Conservation (phyloP, 2,329 filamentous ascomycete genomes). For the Fusarium hainanense region DNA sequence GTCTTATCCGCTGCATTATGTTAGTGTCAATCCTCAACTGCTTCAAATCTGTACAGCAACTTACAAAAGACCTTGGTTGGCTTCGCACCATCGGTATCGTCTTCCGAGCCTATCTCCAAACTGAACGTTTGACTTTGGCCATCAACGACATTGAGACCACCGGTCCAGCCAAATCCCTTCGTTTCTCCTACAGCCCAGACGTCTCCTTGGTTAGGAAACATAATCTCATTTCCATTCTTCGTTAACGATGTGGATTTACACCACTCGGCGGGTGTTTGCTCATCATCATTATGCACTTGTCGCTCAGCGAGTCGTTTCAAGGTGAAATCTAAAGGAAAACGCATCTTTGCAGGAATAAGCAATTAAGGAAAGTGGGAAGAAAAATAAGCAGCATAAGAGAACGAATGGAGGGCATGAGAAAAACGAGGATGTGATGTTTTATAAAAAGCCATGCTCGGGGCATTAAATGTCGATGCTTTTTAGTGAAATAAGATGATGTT, state of each 20-base stretch:
- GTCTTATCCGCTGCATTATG: background rate
- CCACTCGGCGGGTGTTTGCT: background rate
- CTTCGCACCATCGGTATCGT: background rate
- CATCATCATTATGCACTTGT: background rate
- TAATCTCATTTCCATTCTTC: background rate
- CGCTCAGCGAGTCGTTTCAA: background rate
- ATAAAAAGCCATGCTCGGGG: background rate
- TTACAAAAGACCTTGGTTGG: background rate
- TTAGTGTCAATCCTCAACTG: background rate
- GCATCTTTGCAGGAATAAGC: background rate
- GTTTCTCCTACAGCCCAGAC: conserved; percentile 6
- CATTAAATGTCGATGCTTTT: conserved; percentile 2
- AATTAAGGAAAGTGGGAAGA: background rate
- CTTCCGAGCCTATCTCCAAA: background rate
- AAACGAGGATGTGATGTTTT: background rate
- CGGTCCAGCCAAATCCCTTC: background rate
- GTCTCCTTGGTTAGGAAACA: conserved; percentile 1
- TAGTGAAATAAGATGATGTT: conserved; percentile 16
- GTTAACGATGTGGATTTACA: background rate
- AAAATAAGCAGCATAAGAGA: background rate
- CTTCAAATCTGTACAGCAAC: fast-evolving
- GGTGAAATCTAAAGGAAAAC: background rate
- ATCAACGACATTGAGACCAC: background rate
- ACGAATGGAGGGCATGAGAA: background rate
- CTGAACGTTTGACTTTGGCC: background rate